These are phyloP conservation scores for Lippia alba DNA, from an alignment of 305 asterid species.

Conservation along the genomic window DNA sequence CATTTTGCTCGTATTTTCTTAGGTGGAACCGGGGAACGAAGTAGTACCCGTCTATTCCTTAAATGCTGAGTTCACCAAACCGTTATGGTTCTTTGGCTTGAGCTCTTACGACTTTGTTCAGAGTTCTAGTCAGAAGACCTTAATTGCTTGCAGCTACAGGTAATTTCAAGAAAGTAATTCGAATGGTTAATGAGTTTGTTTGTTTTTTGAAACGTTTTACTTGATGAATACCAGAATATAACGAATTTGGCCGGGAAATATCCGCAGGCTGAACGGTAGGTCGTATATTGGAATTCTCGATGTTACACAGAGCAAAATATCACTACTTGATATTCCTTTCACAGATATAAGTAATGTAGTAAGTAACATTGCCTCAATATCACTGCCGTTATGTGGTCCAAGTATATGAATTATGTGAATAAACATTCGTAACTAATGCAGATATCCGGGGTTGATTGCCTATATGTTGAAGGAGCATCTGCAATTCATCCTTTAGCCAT, in stretches of 20 bases:
- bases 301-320: conserved; percentile 56
- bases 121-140: conserved; percentile 48
- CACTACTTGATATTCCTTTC: conserved; percentile 74
- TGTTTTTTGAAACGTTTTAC: conserved; percentile 11
- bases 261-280: conserved; percentile 82
- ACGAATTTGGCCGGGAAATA: conserved; percentile 28
- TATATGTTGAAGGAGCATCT: conserved; percentile 93
- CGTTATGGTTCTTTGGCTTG: conserved; percentile 90
- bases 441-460: conserved; percentile 62
- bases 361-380: conserved; percentile 32
- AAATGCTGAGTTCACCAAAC: conserved; percentile 87
- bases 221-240: conserved; percentile 7
- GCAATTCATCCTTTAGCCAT: conserved; percentile 75
- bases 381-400: conserved; percentile 1
- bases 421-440: conserved; percentile 45
- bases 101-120: conserved; percentile 80
- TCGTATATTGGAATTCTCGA: conserved; percentile 88
- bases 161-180: conserved; percentile 37
- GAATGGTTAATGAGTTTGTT: conserved; percentile 1
- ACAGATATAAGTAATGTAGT: conserved; percentile 83
- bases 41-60: conserved; percentile 73
- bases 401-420: conserved; percentile 19
- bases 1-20: conserved; percentile 35
- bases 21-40: conserved; percentile 86
- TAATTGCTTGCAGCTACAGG: conserved; percentile 95